A percentile compares a stretch with the other conserved stretches of the same genome.
Conservation (phyloP, 2,329 filamentous ascomycete genomes). For the Aspergillus persii region DNA sequence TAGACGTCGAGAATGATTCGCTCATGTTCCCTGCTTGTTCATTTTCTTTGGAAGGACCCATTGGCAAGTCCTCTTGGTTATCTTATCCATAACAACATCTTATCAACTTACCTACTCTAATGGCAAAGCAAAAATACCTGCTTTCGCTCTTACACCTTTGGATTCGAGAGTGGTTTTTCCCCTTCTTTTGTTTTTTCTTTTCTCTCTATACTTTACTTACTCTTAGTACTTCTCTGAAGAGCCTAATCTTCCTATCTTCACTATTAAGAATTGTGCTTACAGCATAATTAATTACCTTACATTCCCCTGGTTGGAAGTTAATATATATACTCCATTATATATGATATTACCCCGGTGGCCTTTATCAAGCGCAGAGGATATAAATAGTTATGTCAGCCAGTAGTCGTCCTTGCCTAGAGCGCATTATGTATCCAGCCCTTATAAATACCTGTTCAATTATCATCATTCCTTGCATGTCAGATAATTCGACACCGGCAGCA, state of each 20-base stretch:
- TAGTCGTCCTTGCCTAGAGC: no score
- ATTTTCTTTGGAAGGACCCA: not conserved
- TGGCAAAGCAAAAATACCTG: not conserved
- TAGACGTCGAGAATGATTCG: slow-evolving; percentile 4
- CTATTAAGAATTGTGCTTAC: not conserved
- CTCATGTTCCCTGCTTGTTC: not conserved
- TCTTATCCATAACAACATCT: not conserved
- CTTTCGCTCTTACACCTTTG: no score
- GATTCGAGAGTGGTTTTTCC: not conserved
- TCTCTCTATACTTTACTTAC: slow-evolving; percentile 20
- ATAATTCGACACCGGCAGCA: no score
- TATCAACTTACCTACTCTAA: not conserved
- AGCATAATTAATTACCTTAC: not conserved
- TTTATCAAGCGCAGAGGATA: no score
- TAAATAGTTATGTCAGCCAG: no score
- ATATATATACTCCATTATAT: not conserved
- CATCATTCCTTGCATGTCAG: no score
- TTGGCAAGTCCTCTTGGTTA: no score
- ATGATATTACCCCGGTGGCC: not conserved
- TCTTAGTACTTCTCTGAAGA: slow-evolving; percentile 22
- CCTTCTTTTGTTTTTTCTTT: slow-evolving; percentile 1
- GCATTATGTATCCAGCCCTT: no score
- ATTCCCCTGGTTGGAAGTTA: not conserved
- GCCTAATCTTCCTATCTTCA: slow-evolving; percentile 11
- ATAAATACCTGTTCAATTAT: no score